These are phyloP conservation scores for Venturia effusa DNA, from an alignment of 2,329 filamentous ascomycete species.

Conservation along the genomic window DNA sequence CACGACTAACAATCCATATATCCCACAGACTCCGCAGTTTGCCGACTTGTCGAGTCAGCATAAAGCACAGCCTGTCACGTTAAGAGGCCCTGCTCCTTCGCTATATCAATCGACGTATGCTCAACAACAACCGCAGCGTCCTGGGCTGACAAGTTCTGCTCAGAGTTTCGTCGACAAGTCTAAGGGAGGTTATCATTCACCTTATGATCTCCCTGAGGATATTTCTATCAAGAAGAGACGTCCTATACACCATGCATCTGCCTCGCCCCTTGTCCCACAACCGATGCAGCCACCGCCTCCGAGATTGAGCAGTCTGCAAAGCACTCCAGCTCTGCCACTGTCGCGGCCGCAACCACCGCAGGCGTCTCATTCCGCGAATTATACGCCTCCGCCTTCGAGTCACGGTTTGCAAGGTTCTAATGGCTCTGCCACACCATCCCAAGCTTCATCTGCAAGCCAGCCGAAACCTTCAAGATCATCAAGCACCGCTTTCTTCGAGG, in stretches of 20 bases:
- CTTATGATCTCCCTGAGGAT: constrained; percentile 90
- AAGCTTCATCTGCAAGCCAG: not conserved
- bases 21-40: constrained; percentile 39
- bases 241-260: constrained; percentile 31
- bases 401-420: constrained; percentile 25
- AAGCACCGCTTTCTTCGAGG: constrained; percentile 36
- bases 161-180: constrained; percentile 85
- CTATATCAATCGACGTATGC: constrained; percentile 11
- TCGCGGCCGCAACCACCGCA: constrained; percentile 21
- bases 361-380: constrained; percentile 22
- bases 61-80: constrained; percentile 7
- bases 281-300: constrained; percentile 42
- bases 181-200: constrained; percentile 86
- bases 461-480: constrained; percentile 7
- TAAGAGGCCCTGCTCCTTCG: not conserved
- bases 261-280: constrained; percentile 24
- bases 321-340: not conserved
- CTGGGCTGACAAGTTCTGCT: constrained; percentile 18
- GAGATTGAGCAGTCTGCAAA: constrained; percentile 49
- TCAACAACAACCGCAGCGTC: constrained; percentile 12
- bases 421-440: constrained; percentile 10
- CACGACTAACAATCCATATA: constrained; percentile 32
- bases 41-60: constrained; percentile 33
- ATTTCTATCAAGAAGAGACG: constrained; percentile 61
- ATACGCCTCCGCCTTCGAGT: constrained; percentile 25